A percentile compares a stretch with the other conserved stretches of the same genome.
phyloP scores from a whole-genome alignment of 768 basidiomycete genomes.

The Naematelia encephala region DNA sequence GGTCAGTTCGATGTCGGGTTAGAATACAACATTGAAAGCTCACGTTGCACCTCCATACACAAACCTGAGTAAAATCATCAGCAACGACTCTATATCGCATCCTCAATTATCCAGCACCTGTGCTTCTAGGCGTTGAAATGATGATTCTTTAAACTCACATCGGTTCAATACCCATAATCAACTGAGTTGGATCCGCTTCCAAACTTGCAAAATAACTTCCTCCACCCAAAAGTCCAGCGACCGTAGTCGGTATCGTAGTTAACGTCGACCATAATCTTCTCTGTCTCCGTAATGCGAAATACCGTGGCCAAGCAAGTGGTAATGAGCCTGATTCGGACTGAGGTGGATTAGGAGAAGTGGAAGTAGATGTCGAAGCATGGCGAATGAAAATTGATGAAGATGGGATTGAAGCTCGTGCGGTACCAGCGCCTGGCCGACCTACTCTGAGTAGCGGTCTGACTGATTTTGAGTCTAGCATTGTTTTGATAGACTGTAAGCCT shows the following conservation, averaged over 20 bases:
- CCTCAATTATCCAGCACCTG: too few relatives aligned
- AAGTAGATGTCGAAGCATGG: constrained; percentile 14
- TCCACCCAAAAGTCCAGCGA: constrained; percentile 37
- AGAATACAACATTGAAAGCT: constrained; percentile 12
- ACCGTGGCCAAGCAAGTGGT: constrained; percentile 47
- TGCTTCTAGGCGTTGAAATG: background rate
- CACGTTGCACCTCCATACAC: constrained; percentile 49
- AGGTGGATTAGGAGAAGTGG: constrained; percentile 8
- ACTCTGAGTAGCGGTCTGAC: background rate
- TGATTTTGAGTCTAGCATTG: background rate
- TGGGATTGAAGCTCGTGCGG: background rate
- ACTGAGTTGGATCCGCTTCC: constrained; percentile 45
- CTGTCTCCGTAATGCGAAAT: constrained; percentile 39
- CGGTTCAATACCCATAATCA: constrained; percentile 49
- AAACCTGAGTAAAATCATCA: constrained; percentile 19
- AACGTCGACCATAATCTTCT: constrained; percentile 39
- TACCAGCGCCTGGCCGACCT: background rate
- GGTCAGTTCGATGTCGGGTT: background rate
- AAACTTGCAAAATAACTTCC: constrained; percentile 47
- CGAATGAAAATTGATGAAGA: constrained; percentile 4
- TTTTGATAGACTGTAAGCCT: background rate
- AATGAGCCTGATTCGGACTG: background rate
- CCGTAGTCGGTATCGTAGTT: constrained; percentile 44
- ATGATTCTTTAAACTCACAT: constrained; percentile 27
- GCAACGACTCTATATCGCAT: too few relatives aligned